Conservation (phyloP, 139 green algal genomes). For the Microglena sp. region DNA sequence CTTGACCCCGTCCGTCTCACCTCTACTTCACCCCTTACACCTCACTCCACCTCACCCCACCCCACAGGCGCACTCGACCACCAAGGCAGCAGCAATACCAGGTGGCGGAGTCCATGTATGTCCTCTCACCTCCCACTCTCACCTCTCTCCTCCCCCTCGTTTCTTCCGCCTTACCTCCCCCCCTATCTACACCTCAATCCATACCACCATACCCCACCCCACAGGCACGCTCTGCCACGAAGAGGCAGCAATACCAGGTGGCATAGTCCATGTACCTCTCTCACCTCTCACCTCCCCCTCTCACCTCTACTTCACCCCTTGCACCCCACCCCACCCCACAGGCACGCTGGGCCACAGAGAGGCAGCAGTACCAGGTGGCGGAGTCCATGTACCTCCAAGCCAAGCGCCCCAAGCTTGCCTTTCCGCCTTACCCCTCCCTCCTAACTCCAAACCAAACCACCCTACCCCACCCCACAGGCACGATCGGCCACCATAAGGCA, state of each 20-base stretch:
- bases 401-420: conserved; percentile 61
- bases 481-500: too few species aligned
- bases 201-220: too few species aligned
- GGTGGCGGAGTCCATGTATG: conserved; percentile 48
- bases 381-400: conserved; percentile 60
- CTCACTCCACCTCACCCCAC: too few species aligned
- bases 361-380: conserved; percentile 29
- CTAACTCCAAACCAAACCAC: too few species aligned
- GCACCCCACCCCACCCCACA: not conserved
- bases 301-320: not conserved
- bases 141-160: not conserved
- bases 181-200: too few species aligned
- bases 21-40: not conserved
- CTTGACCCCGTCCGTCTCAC: not conserved
- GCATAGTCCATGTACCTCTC: too few species aligned
- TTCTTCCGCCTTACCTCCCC: too few species aligned
- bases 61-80: conserved; percentile 10
- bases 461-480: too few species aligned
- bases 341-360: conserved; percentile 16
- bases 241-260: too few species aligned
- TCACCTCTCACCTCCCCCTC: not conserved
- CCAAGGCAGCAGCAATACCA: conserved; percentile 26
- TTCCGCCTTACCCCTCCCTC: too few species aligned
- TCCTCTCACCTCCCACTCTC: conserved; percentile 26
- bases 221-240: too few species aligned